A percentile compares a stretch with the other conserved stretches of the same genome.
These are phyloP conservation scores for Suillus hirtellus DNA, from an alignment of 768 basidiomycete genomes.

Conservation along the genomic window DNA sequence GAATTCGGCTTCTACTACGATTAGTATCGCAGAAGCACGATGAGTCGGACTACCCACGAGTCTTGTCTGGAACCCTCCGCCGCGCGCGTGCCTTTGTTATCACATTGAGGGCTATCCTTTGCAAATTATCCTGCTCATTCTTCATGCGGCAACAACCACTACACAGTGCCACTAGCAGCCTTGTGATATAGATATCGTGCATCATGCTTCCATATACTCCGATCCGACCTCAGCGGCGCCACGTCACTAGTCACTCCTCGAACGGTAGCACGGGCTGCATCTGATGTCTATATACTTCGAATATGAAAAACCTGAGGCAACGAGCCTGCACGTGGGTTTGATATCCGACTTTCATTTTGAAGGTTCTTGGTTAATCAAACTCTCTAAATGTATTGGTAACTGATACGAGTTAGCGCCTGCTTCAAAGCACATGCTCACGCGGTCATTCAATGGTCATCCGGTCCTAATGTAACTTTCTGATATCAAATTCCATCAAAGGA, in stretches of 20 bases:
- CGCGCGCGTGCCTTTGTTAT: neutral
- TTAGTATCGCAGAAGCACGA: neutral
- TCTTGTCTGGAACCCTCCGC: neutral
- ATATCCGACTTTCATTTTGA: neutral
- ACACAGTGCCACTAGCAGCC: neutral
- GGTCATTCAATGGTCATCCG: neutral
- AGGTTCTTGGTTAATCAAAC: neutral
- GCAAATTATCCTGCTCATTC: neutral
- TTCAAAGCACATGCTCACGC: neutral
- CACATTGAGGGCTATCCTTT: neutral
- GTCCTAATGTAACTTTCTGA: neutral
- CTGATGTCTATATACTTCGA: no score
- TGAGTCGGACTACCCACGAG: neutral
- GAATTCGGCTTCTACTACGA: neutral
- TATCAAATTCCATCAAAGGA: neutral
- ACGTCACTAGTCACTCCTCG: neutral
- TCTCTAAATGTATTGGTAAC: neutral
- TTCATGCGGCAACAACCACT: neutral
- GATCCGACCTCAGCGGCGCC: conserved; percentile 5
- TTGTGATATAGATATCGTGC: neutral
- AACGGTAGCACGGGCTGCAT: neutral
- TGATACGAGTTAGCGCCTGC: neutral
- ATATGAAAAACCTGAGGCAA: neutral
- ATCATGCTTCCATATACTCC: neutral
- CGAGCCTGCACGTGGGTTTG: neutral